Evolutionary conservation across 2,329 filamentous ascomycete species (phyloP), one percentile per base, ranked within the genome.

Genomic region (Trichoderma lentiforme): DNA sequence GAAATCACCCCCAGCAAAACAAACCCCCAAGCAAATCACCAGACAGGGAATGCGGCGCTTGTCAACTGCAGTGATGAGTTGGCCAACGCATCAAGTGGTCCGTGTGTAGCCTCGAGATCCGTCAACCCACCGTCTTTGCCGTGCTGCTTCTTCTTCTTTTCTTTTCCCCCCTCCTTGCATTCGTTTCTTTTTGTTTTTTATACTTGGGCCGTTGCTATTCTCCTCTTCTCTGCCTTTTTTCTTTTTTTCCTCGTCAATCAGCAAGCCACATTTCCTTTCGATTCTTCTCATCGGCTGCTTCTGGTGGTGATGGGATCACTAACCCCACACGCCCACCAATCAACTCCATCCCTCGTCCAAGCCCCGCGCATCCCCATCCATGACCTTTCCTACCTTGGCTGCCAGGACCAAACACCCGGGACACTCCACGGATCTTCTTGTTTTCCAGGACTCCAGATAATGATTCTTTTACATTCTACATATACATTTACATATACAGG

Each of bases 11-110:
- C 30, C 28, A 60, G 28, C 28, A 32, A 24, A 3, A 15, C 12
- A 36, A 36, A 36, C 34, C 34, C 32, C 65, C 66, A 69, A 58
- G 68, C 69, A 69, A 71, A 70, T 72, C 71, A 70, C 70, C 70
- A 68, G 75, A 78, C 75, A 74, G 73, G 75, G 74, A 72, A 73
- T 32, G 39, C 71, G 76, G 77, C 77, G 76, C 77, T 78, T 79
- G 79, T 76, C 77, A 77, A 71, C 79, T 91, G 81, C 81, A 82
- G 74, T 79, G 79, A 81, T 82, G 81, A 81, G 81, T 79, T 82
- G 80, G 80, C 80, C 80, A 82, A 81, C 80, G 79, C 80, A 82
- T 80, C 80, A 81, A 80, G 80, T 82, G 81, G 80, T 79, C 80
- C 81, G 79, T 82, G 80, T 81, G 79, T 80, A 81, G 80, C 80